A percentile compares a stretch with the other conserved stretches of the same genome.
Conservation (phyloP, 1,284 basidiomycete species). For the Malassezia yamatoensis region DNA sequence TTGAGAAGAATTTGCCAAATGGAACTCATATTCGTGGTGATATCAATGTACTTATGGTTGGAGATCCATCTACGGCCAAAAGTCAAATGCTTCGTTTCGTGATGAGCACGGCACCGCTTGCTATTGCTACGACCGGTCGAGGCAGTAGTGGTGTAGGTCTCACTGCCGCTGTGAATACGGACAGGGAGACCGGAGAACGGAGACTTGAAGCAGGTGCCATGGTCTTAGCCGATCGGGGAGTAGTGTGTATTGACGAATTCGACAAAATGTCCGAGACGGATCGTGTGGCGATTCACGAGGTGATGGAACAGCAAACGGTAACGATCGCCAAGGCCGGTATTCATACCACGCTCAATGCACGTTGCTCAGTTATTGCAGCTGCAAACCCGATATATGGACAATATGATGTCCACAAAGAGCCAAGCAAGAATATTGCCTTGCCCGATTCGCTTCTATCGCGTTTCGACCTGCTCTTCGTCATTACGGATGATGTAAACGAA, state of each 20-base stretch:
- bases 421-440: constrained; percentile 94
- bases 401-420: constrained; percentile 99
- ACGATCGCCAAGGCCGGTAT: constrained; percentile 99
- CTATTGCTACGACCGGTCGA: constrained; percentile 94
- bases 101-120: constrained; percentile 85
- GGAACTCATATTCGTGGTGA: constrained; percentile 98
- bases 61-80: constrained; percentile 95
- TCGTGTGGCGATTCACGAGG: constrained; percentile 99
- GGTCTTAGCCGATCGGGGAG: constrained; percentile 98
- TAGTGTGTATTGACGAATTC: constrained; percentile 99
- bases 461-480: constrained; percentile 96
- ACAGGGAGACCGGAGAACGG: constrained; percentile 88
- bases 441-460: constrained; percentile 96
- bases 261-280: constrained; percentile 99
- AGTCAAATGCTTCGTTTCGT: constrained; percentile 94
- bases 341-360: constrained; percentile 91
- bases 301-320: constrained; percentile 96
- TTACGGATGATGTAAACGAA: constrained; percentile 96
- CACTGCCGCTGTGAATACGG: constrained; percentile 96
- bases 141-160: constrained; percentile 97
- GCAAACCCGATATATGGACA: constrained; percentile 99
- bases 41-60: constrained; percentile 99
- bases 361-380: constrained; percentile 93
- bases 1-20: constrained; percentile 94
- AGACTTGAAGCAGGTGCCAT: constrained; percentile 95